Base-by-base conservation (phyloP, 257 asterid genomes). In the Solanum sejunctum region DNA sequence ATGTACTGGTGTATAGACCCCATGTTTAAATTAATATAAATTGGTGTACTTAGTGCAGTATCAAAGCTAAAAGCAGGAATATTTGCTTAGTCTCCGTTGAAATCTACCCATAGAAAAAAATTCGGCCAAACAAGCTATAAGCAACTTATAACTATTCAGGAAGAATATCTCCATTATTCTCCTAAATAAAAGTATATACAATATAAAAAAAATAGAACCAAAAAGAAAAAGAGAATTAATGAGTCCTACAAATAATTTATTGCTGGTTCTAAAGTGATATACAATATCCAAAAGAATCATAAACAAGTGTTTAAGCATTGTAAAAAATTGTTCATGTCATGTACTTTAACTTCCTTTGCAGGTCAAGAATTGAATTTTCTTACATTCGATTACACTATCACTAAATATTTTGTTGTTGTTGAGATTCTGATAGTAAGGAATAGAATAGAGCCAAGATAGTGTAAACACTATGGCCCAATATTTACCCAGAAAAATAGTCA, bases 401-500 rank as follows among this genome's bases (percentile, higher is more conserved):
- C 28, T n/a, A 0, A 10, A 58, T 58, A 58, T 58, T 0, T 58
- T n/a, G 9, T 20, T 20, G 66, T 9, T 4, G 5, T 58, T 36
- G 36, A 28, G 3, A 8, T 12, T 57, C 12, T 3, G 12, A 58
- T 58, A 58, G 21, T 21, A 0, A 23, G 90, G 87, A 10, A 85
- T 21, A 32, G 56, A 55, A 36, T 87, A 89, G 8, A 90, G 81
- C 85, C 87, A 86, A 52, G 85, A 56, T 17, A 90, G 49, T 32
- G 88, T 85, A 49, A 88, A 73, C 52, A 86, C 7, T 39, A 89
- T 58, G 2, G 93, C 91, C 57, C 83, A 85, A 66, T 11, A 36
- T 86, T 75, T 87, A 4, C 92, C 92, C 67, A 87, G 87, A 54
- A 85, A 51, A 36, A 89, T n/a, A 36, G 83, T 84, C 21, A 77